Percentiles rank a stretch among this genome's conserved stretches.
These are phyloP conservation scores for Byssoonygena ceratinophila DNA, from an alignment of 2,329 filamentous ascomycete genomes.

Conservation along the genomic window DNA sequence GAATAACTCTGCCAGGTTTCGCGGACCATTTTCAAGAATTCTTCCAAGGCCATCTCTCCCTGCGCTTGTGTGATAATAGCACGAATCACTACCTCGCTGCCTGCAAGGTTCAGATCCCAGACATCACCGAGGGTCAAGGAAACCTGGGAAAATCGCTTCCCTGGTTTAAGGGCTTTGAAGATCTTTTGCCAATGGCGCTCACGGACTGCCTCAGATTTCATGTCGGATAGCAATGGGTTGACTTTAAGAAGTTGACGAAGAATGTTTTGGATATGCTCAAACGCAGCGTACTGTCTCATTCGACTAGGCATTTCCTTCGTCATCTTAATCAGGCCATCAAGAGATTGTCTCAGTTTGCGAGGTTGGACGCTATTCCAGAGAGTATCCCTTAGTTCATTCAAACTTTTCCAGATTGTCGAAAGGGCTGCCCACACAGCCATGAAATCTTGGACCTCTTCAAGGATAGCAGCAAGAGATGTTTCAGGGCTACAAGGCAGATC, in stretches of 20 bases:
- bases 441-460: slow-evolving; percentile 97
- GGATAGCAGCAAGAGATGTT: slow-evolving; percentile 67
- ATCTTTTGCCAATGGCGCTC: slow-evolving; percentile 97
- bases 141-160: slow-evolving; percentile 84
- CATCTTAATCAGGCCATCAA: slow-evolving; percentile 91
- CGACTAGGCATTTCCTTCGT: slow-evolving; percentile 98
- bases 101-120: slow-evolving; percentile 87
- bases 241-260: slow-evolving; percentile 83
- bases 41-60: slow-evolving; percentile 95
- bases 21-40: slow-evolving; percentile 90
- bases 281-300: slow-evolving; percentile 99
- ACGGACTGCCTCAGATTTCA: slow-evolving; percentile 92
- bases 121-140: slow-evolving; percentile 97
- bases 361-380: slow-evolving; percentile 95
- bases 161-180: slow-evolving; percentile 87
- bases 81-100: slow-evolving; percentile 76
- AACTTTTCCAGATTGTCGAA: slow-evolving; percentile 89
- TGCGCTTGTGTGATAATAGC: slow-evolving; percentile 93
- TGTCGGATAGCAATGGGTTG: slow-evolving; percentile 73
- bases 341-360: slow-evolving; percentile 75
- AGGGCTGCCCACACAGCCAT: slow-evolving; percentile 96
- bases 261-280: slow-evolving; percentile 91
- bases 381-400: slow-evolving; percentile 85
- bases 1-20: slow-evolving; percentile 96
- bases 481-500: slow-evolving; percentile 73